Evolutionary conservation across 169 alveolate genomes (phyloP).

Genomic region (Plasmodium billcollinsi): DNA sequence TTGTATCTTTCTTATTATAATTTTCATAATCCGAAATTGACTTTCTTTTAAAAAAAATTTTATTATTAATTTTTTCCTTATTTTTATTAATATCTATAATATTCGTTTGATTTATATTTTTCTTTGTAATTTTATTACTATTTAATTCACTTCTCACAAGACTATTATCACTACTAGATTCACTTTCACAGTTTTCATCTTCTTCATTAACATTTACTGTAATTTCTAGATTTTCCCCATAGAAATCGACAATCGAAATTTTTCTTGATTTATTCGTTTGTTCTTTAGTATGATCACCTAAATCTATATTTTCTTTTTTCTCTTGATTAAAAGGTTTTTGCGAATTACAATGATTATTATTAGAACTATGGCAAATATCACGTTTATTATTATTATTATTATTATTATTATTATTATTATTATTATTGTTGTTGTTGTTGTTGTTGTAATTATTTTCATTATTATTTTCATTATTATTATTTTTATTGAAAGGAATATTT

Average conservation of each 20-base stretch:
- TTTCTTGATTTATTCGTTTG: conserved; percentile 11
- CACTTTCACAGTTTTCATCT: background rate
- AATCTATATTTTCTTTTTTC: background rate
- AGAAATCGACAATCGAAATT: conserved; percentile 25
- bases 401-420: no score
- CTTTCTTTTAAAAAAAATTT: conserved; percentile 32
- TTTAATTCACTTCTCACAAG: background rate
- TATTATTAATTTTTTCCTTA: background rate
- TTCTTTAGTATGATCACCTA: background rate
- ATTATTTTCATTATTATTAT: background rate
- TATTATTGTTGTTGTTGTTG: no score
- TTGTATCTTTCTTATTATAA: conserved; percentile 9
- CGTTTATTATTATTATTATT: no score
- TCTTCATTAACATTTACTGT: conserved; percentile 41
- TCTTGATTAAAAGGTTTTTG: background rate
- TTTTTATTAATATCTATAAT: background rate
- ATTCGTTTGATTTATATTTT: background rate
- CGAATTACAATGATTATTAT: no score
- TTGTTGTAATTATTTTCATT: background rate
- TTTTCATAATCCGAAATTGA: conserved; percentile 73
- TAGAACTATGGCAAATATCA: no score
- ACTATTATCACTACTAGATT: conserved; percentile 22
- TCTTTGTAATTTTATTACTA: no score
- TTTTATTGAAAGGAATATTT: background rate
- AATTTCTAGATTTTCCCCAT: conserved; percentile 39